Conservation (phyloP, 2,329 filamentous ascomycete genomes). For the Aspergillus oerlinghausenensis region DNA sequence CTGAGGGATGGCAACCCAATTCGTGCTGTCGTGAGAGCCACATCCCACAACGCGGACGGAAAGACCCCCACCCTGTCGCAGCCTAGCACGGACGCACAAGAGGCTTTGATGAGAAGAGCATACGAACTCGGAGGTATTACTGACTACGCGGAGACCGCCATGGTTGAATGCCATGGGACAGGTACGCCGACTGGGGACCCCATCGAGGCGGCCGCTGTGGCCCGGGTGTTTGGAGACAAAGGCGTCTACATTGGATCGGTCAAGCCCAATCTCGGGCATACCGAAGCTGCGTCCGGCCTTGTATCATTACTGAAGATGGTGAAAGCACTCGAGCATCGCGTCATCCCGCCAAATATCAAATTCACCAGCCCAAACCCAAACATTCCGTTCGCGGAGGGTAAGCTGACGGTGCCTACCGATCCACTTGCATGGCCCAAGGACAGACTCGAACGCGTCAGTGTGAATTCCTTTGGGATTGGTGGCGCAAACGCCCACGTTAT, state of each 20-base stretch:
- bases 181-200: slow-evolving; percentile 2
- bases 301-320: slow-evolving; percentile 7
- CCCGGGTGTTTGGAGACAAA: not conserved
- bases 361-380: slow-evolving; percentile 20
- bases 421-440: slow-evolving; percentile 14
- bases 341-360: slow-evolving; percentile 12
- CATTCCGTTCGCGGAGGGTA: slow-evolving; percentile 1
- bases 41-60: slow-evolving; percentile 8
- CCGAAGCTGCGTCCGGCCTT: slow-evolving; percentile 9
- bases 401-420: slow-evolving; percentile 6
- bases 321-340: slow-evolving; percentile 9
- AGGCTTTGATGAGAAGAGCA: slow-evolving; percentile 8
- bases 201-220: not conserved
- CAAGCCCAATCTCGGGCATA: slow-evolving; percentile 14
- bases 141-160: not conserved
- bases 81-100: slow-evolving; percentile 12
- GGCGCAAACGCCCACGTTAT: slow-evolving; percentile 4
- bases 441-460: slow-evolving; percentile 12
- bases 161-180: slow-evolving; percentile 5
- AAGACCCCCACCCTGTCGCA: slow-evolving; percentile 7
- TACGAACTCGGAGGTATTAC: slow-evolving; percentile 1
- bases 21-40: slow-evolving; percentile 20
- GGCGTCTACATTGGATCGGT: slow-evolving; percentile 3
- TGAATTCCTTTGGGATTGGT: slow-evolving; percentile 24
- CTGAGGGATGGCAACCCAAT: too few relatives aligned